phyloP scores from a whole-genome alignment of 345 rosid species.

The Aquilaria sinensis region DNA sequence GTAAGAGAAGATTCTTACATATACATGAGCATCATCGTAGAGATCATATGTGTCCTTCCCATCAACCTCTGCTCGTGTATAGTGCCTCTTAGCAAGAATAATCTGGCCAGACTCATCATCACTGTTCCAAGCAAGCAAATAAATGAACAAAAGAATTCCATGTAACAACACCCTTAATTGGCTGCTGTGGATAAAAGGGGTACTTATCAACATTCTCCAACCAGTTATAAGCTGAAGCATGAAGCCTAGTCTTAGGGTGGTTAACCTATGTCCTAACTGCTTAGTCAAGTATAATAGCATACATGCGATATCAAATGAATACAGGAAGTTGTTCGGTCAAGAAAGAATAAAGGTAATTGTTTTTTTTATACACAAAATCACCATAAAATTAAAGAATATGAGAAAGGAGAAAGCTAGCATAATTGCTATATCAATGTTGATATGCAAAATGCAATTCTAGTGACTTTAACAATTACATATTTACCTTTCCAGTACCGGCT shows the following conservation, averaged over 20 bases:
- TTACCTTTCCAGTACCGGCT: conserved; percentile 93
- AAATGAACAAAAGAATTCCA: neutral
- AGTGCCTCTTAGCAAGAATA: conserved; percentile 44
- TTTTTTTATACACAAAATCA: too few relatives aligned
- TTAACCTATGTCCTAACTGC: too few relatives aligned
- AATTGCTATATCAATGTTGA: neutral
- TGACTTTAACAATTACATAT: neutral
- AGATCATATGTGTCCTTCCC: conserved; percentile 29
- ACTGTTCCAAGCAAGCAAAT: conserved; percentile 7
- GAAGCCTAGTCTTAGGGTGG: too few relatives aligned
- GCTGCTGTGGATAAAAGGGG: neutral
- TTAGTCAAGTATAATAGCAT: too few relatives aligned
- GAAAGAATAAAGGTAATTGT: too few relatives aligned
- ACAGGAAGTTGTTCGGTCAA: too few relatives aligned
- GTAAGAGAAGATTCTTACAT: conserved; percentile 23
- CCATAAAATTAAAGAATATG: too few relatives aligned
- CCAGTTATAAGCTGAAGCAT: too few relatives aligned
- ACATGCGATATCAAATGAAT: too few relatives aligned
- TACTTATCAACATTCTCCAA: conserved; percentile 8
- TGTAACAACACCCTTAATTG: neutral
- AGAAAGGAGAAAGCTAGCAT: too few relatives aligned
- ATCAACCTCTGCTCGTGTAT: conserved; percentile 38
- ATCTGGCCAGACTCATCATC: conserved; percentile 26
- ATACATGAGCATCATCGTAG: conserved; percentile 56
- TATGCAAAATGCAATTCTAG: neutral